phyloP scores from a whole-genome alignment of 306 rosid species.

The Aeschynomene evenia region DNA sequence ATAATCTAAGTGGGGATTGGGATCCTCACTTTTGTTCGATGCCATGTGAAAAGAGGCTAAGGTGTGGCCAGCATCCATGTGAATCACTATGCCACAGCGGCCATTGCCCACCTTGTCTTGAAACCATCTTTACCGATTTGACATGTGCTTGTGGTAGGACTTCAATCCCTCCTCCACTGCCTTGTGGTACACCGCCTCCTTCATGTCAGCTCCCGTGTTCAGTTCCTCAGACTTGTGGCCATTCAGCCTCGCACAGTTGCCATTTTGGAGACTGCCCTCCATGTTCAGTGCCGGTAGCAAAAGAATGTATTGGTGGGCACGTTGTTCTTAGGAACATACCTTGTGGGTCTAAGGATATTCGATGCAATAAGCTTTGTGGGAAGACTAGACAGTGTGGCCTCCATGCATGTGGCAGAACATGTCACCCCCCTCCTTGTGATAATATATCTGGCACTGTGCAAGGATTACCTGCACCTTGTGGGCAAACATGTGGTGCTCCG shows the following conservation, averaged over 20 bases:
- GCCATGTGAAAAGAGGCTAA: constrained; percentile 78
- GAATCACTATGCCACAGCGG: constrained; percentile 88
- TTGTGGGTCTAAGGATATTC: constrained; percentile 88
- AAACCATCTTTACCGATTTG: constrained; percentile 84
- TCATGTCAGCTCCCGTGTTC: constrained; percentile 86
- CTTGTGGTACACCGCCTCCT: constrained; percentile 85
- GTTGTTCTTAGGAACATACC: constrained; percentile 91
- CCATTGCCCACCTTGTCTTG: constrained; percentile 91
- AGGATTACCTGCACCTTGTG: constrained; percentile 64
- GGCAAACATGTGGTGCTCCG: constrained; percentile 92
- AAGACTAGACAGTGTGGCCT: constrained; percentile 87
- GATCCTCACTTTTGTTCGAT: constrained; percentile 85
- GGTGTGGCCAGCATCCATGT: constrained; percentile 93
- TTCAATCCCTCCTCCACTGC: constrained; percentile 84
- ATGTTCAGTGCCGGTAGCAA: constrained; percentile 90
- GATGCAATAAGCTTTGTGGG: constrained; percentile 91
- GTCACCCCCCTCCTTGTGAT: constrained; percentile 83
- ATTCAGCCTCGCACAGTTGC: constrained; percentile 84
- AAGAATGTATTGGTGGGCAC: constrained; percentile 93
- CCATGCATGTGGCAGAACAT: constrained; percentile 85
- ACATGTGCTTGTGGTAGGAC: constrained; percentile 86
- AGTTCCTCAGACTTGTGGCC: constrained; percentile 88
- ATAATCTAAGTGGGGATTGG: constrained; percentile 52
- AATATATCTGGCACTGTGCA: constrained; percentile 34
- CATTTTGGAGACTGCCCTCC: constrained; percentile 97